These are phyloP conservation scores for Yamadazyma akitaensis DNA, from an alignment of 805 yeast genomes.

Conservation along the genomic window DNA sequence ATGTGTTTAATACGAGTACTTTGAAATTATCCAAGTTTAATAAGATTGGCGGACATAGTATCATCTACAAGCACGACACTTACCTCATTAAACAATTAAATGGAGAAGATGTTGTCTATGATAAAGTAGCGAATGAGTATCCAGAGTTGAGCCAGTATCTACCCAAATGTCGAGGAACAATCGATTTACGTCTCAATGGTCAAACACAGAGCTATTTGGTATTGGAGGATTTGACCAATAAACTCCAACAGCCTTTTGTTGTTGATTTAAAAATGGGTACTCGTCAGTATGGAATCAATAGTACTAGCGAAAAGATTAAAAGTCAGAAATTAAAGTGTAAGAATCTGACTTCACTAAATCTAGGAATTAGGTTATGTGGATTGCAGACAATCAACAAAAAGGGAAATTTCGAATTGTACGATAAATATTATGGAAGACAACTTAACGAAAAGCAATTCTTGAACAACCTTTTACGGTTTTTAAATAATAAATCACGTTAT, in stretches of 20 bases:
- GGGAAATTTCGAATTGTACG: constrained; percentile 59
- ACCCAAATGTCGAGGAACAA: constrained; percentile 63
- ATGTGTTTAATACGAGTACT: neutral
- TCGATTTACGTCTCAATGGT: constrained; percentile 6
- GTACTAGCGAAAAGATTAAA: constrained; percentile 60
- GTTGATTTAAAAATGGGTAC: constrained; percentile 98
- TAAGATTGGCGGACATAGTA: constrained; percentile 98
- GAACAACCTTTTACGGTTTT: constrained; percentile 67
- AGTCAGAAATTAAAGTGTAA: constrained; percentile 83
- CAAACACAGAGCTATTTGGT: constrained; percentile 71
- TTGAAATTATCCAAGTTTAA: constrained; percentile 23
- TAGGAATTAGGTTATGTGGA: constrained; percentile 95
- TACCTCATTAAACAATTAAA: constrained; percentile 94
- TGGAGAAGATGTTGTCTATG: constrained; percentile 90
- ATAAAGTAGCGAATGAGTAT: constrained; percentile 60
- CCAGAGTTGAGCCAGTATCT: constrained; percentile 75
- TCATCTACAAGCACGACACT: constrained; percentile 86
- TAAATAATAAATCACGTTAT: constrained; percentile 68
- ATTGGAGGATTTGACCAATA: constrained; percentile 85
- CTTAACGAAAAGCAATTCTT: constrained; percentile 76
- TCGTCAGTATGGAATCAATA: constrained; percentile 96
- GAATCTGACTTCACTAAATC: constrained; percentile 69
- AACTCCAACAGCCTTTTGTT: constrained; percentile 83
- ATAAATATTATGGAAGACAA: constrained; percentile 89
- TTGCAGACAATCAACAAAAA: constrained; percentile 55